Conservation (phyloP, 78 protist species). For the Planoprotostelium fungivorum region DNA sequence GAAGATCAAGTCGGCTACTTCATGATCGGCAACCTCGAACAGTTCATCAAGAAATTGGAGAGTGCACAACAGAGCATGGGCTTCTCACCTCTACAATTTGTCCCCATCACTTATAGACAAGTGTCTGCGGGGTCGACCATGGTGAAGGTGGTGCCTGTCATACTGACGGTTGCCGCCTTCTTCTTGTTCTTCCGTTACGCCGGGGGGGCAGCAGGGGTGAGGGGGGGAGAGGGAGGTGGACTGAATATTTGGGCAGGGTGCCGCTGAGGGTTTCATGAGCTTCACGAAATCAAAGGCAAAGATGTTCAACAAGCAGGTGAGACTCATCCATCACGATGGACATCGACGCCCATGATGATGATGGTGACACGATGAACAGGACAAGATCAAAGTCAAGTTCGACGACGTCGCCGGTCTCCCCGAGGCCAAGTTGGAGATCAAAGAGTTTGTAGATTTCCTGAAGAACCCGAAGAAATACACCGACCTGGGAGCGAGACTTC, state of each 20-base stretch:
- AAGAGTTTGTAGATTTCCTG: conserved; percentile 89
- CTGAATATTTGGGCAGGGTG: background rate
- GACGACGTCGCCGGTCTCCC: conserved; percentile 83
- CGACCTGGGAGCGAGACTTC: conserved; percentile 81
- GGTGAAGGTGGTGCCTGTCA: background rate
- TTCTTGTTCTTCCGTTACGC: background rate
- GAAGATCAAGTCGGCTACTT: background rate
- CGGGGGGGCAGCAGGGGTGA: background rate
- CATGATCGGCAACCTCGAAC: background rate
- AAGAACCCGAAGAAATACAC: conserved; percentile 60
- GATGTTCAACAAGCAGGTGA: background rate
- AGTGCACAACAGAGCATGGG: background rate
- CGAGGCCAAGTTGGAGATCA: conserved; percentile 87
- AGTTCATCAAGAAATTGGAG: background rate
- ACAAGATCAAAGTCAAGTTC: conserved; percentile 15
- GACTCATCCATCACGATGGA: background rate
- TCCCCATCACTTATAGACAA: background rate
- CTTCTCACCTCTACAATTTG: background rate
- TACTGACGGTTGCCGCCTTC: background rate
- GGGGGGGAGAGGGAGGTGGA: background rate
- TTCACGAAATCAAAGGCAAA: background rate
- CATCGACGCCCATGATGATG: too few species aligned
- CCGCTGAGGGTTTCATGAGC: background rate
- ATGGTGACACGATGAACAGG: background rate
- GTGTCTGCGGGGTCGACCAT: background rate